Conservation (phyloP, 441 rosid genomes). For the Erodium moschatum region DNA sequence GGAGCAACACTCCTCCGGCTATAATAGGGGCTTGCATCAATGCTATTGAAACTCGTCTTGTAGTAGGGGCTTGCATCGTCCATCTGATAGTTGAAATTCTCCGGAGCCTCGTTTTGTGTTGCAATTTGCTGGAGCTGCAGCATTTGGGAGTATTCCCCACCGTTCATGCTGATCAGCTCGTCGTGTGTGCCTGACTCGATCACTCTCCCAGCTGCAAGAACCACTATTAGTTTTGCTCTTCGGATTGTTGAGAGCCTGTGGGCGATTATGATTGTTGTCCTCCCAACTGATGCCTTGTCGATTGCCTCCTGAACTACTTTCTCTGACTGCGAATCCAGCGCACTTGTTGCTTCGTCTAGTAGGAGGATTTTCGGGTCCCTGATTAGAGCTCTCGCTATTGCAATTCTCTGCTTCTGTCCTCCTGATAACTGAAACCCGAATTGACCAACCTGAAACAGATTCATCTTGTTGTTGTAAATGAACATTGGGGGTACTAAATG, state of each 20-base stretch:
- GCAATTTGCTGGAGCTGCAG: constrained; percentile 40
- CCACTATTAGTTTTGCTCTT: constrained; percentile 30
- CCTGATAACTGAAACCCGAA: constrained; percentile 70
- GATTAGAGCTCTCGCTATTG: constrained; percentile 71
- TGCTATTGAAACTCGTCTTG: constrained; percentile 1
- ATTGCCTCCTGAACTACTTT: constrained; percentile 59
- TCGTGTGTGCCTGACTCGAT: constrained; percentile 51
- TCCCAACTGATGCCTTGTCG: constrained; percentile 43
- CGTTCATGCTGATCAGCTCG: constrained; percentile 32
- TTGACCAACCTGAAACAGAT: constrained; percentile 42
- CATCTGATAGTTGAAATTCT: constrained; percentile 17
- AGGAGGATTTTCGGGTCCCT: constrained; percentile 57
- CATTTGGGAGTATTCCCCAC: constrained; percentile 41
- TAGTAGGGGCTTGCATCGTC: constrained; percentile 23
- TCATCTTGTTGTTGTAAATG: too few species aligned
- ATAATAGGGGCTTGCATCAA: neutral
- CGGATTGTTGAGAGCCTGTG: constrained; percentile 52
- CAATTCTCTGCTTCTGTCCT: constrained; percentile 79
- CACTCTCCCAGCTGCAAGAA: constrained; percentile 54
- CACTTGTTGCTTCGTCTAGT: constrained; percentile 72
- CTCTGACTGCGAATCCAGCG: constrained; percentile 69
- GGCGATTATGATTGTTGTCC: constrained; percentile 60
- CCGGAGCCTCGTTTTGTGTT: constrained; percentile 22
- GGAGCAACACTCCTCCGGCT: constrained; percentile 21
- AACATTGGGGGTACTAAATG: too few species aligned